phyloP scores from a whole-genome alignment of 73 alveolate species.

The Diophrys sp. region DNA sequence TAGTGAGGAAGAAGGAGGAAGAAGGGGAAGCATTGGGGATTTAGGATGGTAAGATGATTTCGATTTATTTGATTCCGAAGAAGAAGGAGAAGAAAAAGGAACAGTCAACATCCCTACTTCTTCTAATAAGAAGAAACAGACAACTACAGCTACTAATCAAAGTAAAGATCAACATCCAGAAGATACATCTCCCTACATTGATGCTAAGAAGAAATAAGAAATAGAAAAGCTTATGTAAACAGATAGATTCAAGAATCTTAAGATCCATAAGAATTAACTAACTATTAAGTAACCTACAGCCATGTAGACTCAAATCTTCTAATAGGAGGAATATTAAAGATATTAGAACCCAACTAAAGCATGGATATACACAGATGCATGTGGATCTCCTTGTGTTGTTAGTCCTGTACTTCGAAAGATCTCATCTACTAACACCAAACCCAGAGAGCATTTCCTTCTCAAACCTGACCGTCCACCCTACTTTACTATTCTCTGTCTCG shows the following conservation, averaged over 20 bases:
- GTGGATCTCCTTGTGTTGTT: no score
- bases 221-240: constrained; percentile 47
- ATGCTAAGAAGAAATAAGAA: no score
- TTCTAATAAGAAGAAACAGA: not conserved
- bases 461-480: constrained; percentile 91
- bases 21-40: not conserved
- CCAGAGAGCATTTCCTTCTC: constrained; percentile 96
- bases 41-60: not conserved
- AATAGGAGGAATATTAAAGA: constrained; percentile 87
- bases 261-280: constrained; percentile 79
- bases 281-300: constrained; percentile 70
- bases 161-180: no score
- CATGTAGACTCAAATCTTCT: constrained; percentile 39
- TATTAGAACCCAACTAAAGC: constrained; percentile 92
- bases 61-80: not conserved
- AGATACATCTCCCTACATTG: no score
- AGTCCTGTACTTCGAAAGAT: constrained; percentile 92
- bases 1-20: not conserved
- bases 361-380: constrained; percentile 93
- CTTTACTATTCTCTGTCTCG: constrained; percentile 91
- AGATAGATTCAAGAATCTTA: constrained; percentile 79
- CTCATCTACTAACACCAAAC: constrained; percentile 72
- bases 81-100: not conserved
- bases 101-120: no score
- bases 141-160: not conserved